These are phyloP conservation scores for Boehmeria nivea DNA, from an alignment of 306 rosid genomes.

Conservation along the genomic window DNA sequence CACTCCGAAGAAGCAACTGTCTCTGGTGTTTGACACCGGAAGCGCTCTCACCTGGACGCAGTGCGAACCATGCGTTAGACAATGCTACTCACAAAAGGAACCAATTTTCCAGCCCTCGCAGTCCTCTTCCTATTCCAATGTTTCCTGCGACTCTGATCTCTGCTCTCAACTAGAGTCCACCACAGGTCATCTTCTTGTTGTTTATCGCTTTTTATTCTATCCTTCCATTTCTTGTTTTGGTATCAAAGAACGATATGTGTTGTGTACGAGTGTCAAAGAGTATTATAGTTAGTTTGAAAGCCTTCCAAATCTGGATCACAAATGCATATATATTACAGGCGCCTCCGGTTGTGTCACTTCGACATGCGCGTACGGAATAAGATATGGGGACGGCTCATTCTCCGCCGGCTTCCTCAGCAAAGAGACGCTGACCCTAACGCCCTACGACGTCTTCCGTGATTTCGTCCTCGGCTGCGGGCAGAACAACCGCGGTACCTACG, in stretches of 20 bases:
- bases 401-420: slow-evolving; percentile 47
- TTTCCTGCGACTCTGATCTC: slow-evolving; percentile 50
- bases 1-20: slow-evolving; percentile 41
- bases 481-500: slow-evolving; percentile 53
- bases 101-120: slow-evolving; percentile 37
- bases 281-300: too few species aligned
- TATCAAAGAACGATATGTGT: neutral
- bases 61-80: slow-evolving; percentile 47
- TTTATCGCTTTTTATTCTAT: neutral
- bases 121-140: slow-evolving; percentile 38
- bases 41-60: slow-evolving; percentile 84
- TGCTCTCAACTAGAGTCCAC: slow-evolving; percentile 12
- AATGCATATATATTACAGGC: slow-evolving; percentile 25
- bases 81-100: slow-evolving; percentile 55
- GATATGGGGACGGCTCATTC: slow-evolving; percentile 54
- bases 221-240: neutral
- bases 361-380: slow-evolving; percentile 44
- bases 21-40: slow-evolving; percentile 61
- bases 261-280: too few species aligned
- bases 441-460: slow-evolving; percentile 15
- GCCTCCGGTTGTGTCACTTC: slow-evolving; percentile 25
- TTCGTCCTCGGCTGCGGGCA: slow-evolving; percentile 77
- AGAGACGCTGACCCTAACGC: slow-evolving; percentile 37
- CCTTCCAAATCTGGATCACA: too few species aligned
- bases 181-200: slow-evolving; percentile 33